Evolutionary conservation across 345 rosid species (phyloP).

Genomic region (Carallia brachiata): DNA sequence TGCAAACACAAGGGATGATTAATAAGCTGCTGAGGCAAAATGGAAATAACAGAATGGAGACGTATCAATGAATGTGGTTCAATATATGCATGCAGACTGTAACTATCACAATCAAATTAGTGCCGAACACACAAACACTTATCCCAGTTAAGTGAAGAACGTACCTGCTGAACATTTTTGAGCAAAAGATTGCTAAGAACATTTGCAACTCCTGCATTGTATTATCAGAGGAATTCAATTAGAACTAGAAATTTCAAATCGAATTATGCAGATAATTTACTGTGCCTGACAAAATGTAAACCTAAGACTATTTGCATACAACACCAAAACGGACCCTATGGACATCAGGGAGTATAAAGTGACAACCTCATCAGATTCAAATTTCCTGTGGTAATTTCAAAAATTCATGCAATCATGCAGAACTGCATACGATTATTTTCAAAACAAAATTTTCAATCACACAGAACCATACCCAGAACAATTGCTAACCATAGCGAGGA

Average conservation of each 20-base stretch:
- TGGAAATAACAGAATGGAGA: background rate
- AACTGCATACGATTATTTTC: too few species aligned
- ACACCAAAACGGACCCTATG: background rate
- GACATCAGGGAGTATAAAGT: too few species aligned
- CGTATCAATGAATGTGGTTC: background rate
- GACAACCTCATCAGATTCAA: too few species aligned
- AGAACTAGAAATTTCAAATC: background rate
- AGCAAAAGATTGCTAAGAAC: slow-evolving; percentile 36
- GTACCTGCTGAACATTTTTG: slow-evolving; percentile 54
- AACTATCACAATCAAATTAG: background rate
- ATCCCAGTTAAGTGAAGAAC: background rate
- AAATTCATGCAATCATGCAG: too few species aligned
- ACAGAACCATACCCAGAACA: too few species aligned
- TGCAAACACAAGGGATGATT: slow-evolving; percentile 16
- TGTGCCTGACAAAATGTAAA: background rate
- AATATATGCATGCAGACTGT: too few species aligned
- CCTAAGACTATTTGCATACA: background rate
- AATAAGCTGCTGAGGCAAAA: background rate
- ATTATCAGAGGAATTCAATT: slow-evolving; percentile 10
- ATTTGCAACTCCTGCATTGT: slow-evolving; percentile 39
- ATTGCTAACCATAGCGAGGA: too few species aligned
- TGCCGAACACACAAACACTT: background rate
- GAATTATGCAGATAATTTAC: background rate
- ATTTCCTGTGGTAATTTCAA: too few species aligned
- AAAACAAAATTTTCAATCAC: too few species aligned